Percentiles rank a stretch among this genome's conserved stretches.
Conservation (phyloP, 148 eudicot genomes). For the Suaeda aralocaspica region DNA sequence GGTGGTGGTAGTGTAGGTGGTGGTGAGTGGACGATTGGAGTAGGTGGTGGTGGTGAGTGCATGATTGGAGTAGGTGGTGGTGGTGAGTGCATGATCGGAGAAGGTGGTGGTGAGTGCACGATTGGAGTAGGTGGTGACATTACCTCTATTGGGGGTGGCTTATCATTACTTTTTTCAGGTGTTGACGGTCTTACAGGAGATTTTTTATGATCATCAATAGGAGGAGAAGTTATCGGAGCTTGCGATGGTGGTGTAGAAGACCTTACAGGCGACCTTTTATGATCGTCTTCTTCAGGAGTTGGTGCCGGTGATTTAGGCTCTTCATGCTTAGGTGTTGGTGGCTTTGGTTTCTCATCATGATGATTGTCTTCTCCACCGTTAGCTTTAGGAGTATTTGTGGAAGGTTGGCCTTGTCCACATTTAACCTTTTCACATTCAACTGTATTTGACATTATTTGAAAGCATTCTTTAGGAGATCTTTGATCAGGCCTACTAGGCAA, state of each 20-base stretch:
- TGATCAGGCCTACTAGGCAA: constrained; percentile 35
- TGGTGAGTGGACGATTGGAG: constrained; percentile 12
- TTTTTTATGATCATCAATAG: constrained; percentile 13
- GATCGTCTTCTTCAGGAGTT: constrained; percentile 17
- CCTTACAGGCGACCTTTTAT: constrained; percentile 5
- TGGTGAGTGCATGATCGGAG: neutral
- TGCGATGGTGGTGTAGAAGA: constrained; percentile 11
- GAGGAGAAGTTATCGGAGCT: constrained; percentile 1
- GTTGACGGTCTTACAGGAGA: constrained; percentile 22
- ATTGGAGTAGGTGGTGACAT: constrained; percentile 17
- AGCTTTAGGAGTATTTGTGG: neutral
- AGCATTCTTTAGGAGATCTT: constrained; percentile 32
- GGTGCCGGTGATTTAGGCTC: neutral
- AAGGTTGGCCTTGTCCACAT: constrained; percentile 26
- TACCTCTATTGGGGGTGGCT: constrained; percentile 21
- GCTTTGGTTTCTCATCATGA: neutral
- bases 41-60: constrained; percentile 8
- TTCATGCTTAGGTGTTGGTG: neutral
- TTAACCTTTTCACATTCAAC: constrained; percentile 41
- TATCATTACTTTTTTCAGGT: neutral
- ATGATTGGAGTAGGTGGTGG: constrained; percentile 19
- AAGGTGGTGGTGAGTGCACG: constrained; percentile 4
- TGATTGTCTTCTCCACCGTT: neutral
- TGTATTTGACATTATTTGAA: constrained; percentile 16
- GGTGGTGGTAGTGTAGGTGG: constrained; percentile 13